Conservation (phyloP, 768 basidiomycete genomes). For the Tubosaeta sp. region DNA sequence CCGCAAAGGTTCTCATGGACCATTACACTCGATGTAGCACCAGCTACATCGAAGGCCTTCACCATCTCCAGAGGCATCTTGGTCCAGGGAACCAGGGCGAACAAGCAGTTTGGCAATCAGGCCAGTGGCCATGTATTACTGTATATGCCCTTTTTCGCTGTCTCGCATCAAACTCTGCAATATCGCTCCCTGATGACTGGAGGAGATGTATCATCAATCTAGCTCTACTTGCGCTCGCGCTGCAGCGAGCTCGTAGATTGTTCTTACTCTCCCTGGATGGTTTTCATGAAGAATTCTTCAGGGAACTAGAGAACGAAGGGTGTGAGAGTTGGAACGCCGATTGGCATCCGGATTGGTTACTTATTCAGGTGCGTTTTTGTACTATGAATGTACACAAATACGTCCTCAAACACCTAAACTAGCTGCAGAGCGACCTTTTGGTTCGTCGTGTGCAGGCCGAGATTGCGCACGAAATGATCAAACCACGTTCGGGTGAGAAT, state of each 20-base stretch:
- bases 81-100: slow-evolving; percentile 13
- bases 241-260: slow-evolving; percentile 21
- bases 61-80: neutral
- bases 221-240: slow-evolving; percentile 23
- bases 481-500: slow-evolving; percentile 31
- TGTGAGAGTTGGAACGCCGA: slow-evolving; percentile 12
- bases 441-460: slow-evolving; percentile 39
- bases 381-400: neutral
- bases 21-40: slow-evolving; percentile 3
- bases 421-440: slow-evolving; percentile 45
- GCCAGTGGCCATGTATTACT: slow-evolving; percentile 28
- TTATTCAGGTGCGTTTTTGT: slow-evolving; percentile 35
- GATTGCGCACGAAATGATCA: slow-evolving; percentile 44
- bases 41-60: neutral
- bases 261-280: neutral
- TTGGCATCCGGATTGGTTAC: slow-evolving; percentile 37
- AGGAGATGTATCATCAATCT: slow-evolving; percentile 21
- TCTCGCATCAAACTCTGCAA: slow-evolving; percentile 23
- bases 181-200: slow-evolving; percentile 22
- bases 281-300: neutral
- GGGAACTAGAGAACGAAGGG: neutral
- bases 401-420: neutral
- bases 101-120: slow-evolving; percentile 34
- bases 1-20: neutral
- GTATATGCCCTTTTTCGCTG: slow-evolving; percentile 24